Conservation (phyloP, 129 eudicot genomes). For the Chrysanthemum lavandulifolium region DNA sequence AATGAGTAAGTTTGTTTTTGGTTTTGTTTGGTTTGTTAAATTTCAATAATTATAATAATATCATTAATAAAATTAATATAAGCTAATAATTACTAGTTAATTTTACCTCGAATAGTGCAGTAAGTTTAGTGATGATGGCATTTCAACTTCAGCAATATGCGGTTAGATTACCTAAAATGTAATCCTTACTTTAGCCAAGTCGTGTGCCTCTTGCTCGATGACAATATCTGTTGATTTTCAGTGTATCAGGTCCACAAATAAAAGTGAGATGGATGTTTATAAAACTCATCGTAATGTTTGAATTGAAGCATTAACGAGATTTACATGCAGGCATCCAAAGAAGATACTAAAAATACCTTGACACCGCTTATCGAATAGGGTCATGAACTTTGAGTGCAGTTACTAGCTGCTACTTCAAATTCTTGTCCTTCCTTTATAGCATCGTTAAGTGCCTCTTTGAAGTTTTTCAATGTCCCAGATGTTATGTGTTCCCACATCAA, state of each 20-base stretch:
- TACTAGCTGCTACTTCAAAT: constrained; percentile 63
- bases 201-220: constrained; percentile 74
- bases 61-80: no score
- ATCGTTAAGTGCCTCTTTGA: constrained; percentile 60
- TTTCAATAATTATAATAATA: no score
- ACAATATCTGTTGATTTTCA: constrained; percentile 48
- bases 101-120: constrained; percentile 63
- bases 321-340: background rate
- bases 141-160: constrained; percentile 58
- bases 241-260: background rate
- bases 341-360: constrained; percentile 44
- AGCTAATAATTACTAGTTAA: background rate
- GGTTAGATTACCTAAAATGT: constrained; percentile 71
- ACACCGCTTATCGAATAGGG: constrained; percentile 56
- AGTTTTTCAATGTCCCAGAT: constrained; percentile 57
- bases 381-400: constrained; percentile 46
- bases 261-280: background rate
- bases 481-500: constrained; percentile 67
- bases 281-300: no score
- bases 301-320: constrained; percentile 44
- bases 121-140: constrained; percentile 63
- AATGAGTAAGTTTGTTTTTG: no score
- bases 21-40: no score
- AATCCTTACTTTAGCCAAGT: constrained; percentile 59
- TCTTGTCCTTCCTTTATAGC: constrained; percentile 66